These are phyloP conservation scores for Sindora glabra DNA, from an alignment of 306 rosid species.

Conservation along the genomic window DNA sequence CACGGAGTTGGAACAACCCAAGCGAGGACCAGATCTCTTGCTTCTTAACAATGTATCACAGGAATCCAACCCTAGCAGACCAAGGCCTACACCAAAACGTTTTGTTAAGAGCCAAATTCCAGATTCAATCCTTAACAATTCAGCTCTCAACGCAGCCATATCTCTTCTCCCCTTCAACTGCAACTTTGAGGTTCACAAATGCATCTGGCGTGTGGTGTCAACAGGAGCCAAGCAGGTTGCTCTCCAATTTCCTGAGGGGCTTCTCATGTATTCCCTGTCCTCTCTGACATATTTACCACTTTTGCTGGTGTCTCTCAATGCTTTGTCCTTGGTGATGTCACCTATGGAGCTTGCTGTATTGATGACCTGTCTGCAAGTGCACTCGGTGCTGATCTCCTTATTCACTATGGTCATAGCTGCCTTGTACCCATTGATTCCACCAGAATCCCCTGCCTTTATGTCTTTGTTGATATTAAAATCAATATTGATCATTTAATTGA, in stretches of 20 bases:
- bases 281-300: constrained; percentile 46
- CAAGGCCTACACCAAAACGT: no score
- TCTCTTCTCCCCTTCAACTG: constrained; percentile 11
- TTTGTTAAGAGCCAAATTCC: background rate
- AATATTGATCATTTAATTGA: constrained; percentile 28
- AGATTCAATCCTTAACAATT: background rate
- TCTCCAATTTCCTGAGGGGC: constrained; percentile 52
- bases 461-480: constrained; percentile 45
- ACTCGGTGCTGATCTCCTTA: constrained; percentile 32
- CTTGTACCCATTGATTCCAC: constrained; percentile 45
- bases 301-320: constrained; percentile 38
- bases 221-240: constrained; percentile 32
- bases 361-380: constrained; percentile 48
- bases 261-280: constrained; percentile 48
- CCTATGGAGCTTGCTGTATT: constrained; percentile 50
- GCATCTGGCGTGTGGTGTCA: constrained; percentile 48
- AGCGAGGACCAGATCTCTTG: background rate
- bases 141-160: background rate
- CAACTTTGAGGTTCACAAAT: constrained; percentile 51
- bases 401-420: no score
- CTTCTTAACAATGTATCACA: background rate
- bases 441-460: constrained; percentile 48
- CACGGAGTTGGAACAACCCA: background rate
- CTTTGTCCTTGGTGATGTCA: constrained; percentile 41
- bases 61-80: background rate